These are phyloP conservation scores for Paracorniculantispora psalliotae DNA, from an alignment of 2,329 filamentous ascomycete genomes.

Conservation along the genomic window DNA sequence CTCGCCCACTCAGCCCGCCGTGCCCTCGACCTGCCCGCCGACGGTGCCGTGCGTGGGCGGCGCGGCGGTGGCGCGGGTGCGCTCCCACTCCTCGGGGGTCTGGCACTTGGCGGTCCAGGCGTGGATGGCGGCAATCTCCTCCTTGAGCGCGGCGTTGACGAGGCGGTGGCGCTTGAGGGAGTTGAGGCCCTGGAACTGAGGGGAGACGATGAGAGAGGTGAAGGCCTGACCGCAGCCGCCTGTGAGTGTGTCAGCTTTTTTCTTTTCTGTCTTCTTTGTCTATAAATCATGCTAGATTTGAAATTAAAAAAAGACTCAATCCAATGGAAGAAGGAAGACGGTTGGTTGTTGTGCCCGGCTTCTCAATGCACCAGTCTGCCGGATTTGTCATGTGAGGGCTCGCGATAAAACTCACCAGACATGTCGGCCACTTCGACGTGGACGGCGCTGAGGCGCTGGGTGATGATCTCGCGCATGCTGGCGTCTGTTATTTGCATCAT, in stretches of 20 bases:
- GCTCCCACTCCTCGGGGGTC: slow-evolving; percentile 85
- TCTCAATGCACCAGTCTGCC: not conserved
- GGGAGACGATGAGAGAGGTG: slow-evolving; percentile 56
- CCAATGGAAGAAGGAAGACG: too few species aligned
- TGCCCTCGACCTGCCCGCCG: slow-evolving; percentile 36
- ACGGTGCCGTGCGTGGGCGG: slow-evolving; percentile 42
- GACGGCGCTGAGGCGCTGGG: slow-evolving; percentile 63
- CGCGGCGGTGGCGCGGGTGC: slow-evolving; percentile 42
- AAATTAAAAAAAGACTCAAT: not conserved
- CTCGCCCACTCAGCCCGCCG: slow-evolving; percentile 15
- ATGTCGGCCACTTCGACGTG: slow-evolving; percentile 88
- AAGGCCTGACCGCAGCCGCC: slow-evolving; percentile 60
- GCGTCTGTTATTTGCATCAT: slow-evolving; percentile 68
- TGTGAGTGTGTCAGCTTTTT: slow-evolving; percentile 22
- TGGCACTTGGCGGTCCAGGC: slow-evolving; percentile 94
- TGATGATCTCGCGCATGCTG: slow-evolving; percentile 63
- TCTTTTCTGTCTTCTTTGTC: too few species aligned
- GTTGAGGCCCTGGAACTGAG: slow-evolving; percentile 64
- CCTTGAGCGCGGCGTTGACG: slow-evolving; percentile 77
- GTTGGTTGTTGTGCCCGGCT: not conserved
- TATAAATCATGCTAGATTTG: not conserved
- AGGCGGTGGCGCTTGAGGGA: slow-evolving; percentile 81
- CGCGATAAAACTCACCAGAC: slow-evolving; percentile 59
- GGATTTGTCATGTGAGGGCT: not conserved
- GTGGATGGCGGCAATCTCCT: slow-evolving; percentile 86